phyloP scores from a whole-genome alignment of 805 yeast genomes.

The Kregervanrija fluxuum region DNA sequence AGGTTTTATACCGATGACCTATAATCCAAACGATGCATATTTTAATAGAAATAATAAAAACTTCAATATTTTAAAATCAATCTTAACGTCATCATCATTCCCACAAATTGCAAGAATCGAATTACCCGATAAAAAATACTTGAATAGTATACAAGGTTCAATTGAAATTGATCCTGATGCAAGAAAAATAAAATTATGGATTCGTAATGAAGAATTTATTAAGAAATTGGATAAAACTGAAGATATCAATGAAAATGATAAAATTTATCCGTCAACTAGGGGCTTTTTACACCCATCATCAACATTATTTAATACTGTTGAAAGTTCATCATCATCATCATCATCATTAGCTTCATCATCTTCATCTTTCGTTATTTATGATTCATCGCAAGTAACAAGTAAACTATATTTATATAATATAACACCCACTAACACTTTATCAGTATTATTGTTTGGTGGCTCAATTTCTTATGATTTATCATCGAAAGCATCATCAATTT shows the following conservation, averaged over 20 bases:
- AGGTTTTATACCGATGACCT: slow-evolving; percentile 62
- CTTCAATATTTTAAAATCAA: slow-evolving; percentile 48
- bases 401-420: slow-evolving; percentile 67
- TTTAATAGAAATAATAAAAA: slow-evolving; percentile 49
- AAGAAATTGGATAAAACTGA: slow-evolving; percentile 8
- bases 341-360: slow-evolving; percentile 31
- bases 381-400: slow-evolving; percentile 49
- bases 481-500: slow-evolving; percentile 32
- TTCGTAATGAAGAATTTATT: slow-evolving; percentile 51
- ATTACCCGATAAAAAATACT: slow-evolving; percentile 72
- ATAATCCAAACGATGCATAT: slow-evolving; percentile 18
- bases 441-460: slow-evolving; percentile 80
- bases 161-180: slow-evolving; percentile 85
- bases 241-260: slow-evolving; percentile 10
- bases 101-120: slow-evolving; percentile 81
- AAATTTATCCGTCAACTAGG: slow-evolving; percentile 49
- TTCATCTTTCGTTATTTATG: slow-evolving; percentile 58
- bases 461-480: slow-evolving; percentile 51
- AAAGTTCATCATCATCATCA: slow-evolving; percentile 13
- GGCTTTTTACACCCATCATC: slow-evolving; percentile 89
- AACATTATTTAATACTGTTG: slow-evolving; percentile 43
- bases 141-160: slow-evolving; percentile 67
- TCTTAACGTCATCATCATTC: slow-evolving; percentile 73
- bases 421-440: slow-evolving; percentile 71
- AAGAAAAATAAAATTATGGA: slow-evolving; percentile 61